Evolutionary conservation across 352 stramenopile genomes (phyloP), one percentile per base, ranked within the genome.

Genomic region (Phytopythium litorale): DNA sequence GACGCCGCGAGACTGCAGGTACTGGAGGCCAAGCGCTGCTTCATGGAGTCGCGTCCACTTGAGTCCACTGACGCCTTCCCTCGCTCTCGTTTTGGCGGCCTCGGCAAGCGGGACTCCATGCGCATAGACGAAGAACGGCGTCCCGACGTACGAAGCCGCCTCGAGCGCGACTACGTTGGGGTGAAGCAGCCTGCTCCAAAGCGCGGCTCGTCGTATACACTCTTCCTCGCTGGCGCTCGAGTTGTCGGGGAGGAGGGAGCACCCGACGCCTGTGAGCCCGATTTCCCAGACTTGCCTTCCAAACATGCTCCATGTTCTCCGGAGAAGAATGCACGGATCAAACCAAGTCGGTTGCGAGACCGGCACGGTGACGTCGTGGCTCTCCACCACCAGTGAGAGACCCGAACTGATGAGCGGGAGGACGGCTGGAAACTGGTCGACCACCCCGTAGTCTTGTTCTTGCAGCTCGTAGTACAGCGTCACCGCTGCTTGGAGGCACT

Each of bases 41-140:
- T 58, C 53, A 28, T 49, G 13, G 2, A 58, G 53, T 21, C 32
- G 53, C 32, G 32, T 49, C 32, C 53, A 58, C 15, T 25, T 58
- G 53, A 42, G n/a, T 1, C 7, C 42, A 7, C 15, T n/a, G 42
- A 0, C 30, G 23, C n/a, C 42, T 18, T 56, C 38, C 5, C 15
- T 56, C 19, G 1, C 38, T 40, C 9, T n/a, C 9, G 12, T 8
- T 7, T 42, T 18, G 19, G 25, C 12, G 18, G 21, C 19, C 12
- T 43, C 28, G 15, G 30, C 12, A 28, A 58, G 52, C 23, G 9
- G 21, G 6, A 11, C 3, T 11, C 18, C 52, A 28, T 46, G 11
- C 18, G 13, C 52, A 30, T 46, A 32, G 9, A 58, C 33, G 12
- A 58, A 23, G 52, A 58, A 58, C 7, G 52, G 52, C 16, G 33